Evolutionary conservation across 2,329 filamentous ascomycete species (phyloP).

Genomic region (Conoideocrella luteorostrata): DNA sequence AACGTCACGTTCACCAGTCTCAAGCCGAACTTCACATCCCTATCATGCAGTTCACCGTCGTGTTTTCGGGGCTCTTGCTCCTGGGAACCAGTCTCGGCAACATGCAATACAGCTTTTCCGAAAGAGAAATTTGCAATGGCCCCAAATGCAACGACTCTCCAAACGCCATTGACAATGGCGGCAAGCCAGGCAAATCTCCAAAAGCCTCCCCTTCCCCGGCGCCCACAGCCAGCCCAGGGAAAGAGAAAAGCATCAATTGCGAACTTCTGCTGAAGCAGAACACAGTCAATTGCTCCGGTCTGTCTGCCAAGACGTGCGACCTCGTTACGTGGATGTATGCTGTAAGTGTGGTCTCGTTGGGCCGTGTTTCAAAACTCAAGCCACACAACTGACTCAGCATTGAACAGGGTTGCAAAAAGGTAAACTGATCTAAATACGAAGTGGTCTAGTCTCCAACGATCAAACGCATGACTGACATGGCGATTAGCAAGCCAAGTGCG

Average conservation of each 20-base stretch:
- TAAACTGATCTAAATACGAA: not conserved
- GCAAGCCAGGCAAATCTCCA: too few relatives aligned
- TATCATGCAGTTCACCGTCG: too few relatives aligned
- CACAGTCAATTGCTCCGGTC: not conserved
- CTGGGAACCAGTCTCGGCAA: too few relatives aligned
- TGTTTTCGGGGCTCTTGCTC: too few relatives aligned
- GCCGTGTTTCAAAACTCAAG: too few relatives aligned
- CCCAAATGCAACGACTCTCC: too few relatives aligned
- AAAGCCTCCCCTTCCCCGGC: not conserved
- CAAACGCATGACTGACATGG: not conserved
- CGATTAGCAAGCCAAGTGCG: not conserved
- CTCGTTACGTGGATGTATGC: not conserved
- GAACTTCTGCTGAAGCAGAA: not conserved
- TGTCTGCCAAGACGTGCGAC: not conserved
- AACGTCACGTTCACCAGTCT: too few relatives aligned
- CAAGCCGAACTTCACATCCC: too few relatives aligned
- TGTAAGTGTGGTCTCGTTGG: not conserved
- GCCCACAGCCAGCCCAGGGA: not conserved
- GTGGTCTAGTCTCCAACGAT: too few relatives aligned
- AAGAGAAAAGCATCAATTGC: not conserved
- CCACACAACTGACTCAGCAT: not conserved
- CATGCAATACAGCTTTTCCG: too few relatives aligned
- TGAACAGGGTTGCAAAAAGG: constrained; percentile 1
- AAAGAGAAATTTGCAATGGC: too few relatives aligned
- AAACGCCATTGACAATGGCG: too few relatives aligned